Percentiles rank a stretch among this genome's conserved stretches.
Evolutionary conservation across 306 rosid species (phyloP).

Genomic region (Inga laurina): DNA sequence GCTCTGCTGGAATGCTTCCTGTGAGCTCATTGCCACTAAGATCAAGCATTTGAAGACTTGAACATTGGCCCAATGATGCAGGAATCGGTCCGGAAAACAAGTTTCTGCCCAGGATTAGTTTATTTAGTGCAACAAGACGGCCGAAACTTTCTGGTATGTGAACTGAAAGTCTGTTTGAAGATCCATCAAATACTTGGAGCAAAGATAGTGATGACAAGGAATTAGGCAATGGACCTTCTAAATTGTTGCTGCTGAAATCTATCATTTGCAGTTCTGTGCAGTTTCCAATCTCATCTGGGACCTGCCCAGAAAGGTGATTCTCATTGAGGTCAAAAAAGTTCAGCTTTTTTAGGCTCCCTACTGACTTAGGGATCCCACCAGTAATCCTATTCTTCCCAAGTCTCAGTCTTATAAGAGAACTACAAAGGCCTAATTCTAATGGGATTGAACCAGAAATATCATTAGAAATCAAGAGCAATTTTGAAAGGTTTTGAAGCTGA

Average conservation of each 20-base stretch:
- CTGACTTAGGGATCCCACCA: constrained; percentile 70
- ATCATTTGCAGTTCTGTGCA: constrained; percentile 84
- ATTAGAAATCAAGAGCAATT: constrained; percentile 79
- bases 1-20: constrained; percentile 70
- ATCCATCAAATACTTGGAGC: constrained; percentile 82
- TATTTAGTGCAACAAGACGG: constrained; percentile 65
- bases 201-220: constrained; percentile 63
- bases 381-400: constrained; percentile 74
- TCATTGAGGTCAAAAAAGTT: constrained; percentile 80
- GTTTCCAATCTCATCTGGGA: constrained; percentile 81
- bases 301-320: constrained; percentile 67
- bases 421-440: constrained; percentile 71
- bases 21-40: constrained; percentile 76
- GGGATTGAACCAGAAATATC: constrained; percentile 87
- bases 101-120: constrained; percentile 72
- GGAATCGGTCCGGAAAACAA: constrained; percentile 79
- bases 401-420: constrained; percentile 77
- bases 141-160: constrained; percentile 70
- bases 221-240: constrained; percentile 69
- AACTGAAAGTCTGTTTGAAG: constrained; percentile 64
- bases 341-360: constrained; percentile 61
- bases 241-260: constrained; percentile 66
- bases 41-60: constrained; percentile 84
- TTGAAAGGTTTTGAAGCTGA: constrained; percentile 82
- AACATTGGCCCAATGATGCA: constrained; percentile 65